Conservation (phyloP, 106 monocot species). For the Acorus calamus region DNA sequence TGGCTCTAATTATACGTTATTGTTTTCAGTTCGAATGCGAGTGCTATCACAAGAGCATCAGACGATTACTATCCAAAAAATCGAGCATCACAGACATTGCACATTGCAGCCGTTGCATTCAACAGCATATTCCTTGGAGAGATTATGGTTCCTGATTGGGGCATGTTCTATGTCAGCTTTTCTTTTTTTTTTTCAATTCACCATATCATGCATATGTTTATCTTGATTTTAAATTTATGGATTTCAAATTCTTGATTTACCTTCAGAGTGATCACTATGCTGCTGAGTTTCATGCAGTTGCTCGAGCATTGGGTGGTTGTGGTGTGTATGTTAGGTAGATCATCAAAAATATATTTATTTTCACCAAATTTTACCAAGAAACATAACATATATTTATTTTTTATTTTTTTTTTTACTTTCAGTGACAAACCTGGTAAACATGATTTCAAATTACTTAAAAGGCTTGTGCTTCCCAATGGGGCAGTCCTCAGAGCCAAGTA, state of each 20-base stretch:
- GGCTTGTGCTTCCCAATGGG: conserved; percentile 38
- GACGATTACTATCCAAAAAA: conserved; percentile 38
- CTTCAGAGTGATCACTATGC: conserved; percentile 36
- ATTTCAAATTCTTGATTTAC: not conserved
- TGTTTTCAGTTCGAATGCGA: conserved; percentile 29
- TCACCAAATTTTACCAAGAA: not conserved
- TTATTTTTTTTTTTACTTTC: not conserved
- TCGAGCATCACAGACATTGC: conserved; percentile 26
- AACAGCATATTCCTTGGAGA: conserved; percentile 42
- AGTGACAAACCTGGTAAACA: conserved; percentile 40
- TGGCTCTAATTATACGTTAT: not conserved
- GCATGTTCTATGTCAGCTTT: conserved; percentile 45
- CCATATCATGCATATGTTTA: not conserved
- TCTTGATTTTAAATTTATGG: not conserved
- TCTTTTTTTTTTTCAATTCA: not conserved
- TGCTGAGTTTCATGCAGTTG: conserved; percentile 43
- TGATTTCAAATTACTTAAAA: conserved; percentile 34
- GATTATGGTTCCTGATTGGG: conserved; percentile 40
- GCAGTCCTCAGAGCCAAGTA: conserved; percentile 38
- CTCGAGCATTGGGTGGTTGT: conserved; percentile 44
- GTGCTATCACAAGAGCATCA: conserved; percentile 42
- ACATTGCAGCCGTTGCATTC: conserved; percentile 39
- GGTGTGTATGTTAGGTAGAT: conserved; percentile 35
- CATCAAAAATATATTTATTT: not conserved
- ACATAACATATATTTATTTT: too few relatives aligned